Conservation (phyloP, 495 filamentous ascomycete genomes). For the Penicillium steckii region DNA sequence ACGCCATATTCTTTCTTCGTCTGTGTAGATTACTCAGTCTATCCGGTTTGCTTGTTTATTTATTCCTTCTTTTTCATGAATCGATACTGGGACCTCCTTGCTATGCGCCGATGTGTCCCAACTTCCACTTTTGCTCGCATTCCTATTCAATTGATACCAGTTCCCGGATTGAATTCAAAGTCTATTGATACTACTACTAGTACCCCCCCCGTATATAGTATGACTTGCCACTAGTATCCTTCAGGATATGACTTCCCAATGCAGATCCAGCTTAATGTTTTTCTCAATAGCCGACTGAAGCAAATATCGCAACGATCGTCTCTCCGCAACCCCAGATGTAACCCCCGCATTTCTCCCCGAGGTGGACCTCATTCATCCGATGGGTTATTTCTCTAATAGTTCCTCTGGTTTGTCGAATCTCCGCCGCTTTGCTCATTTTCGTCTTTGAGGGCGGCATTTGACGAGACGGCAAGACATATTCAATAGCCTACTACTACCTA, state of each 20-base stretch:
- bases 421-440: not conserved
- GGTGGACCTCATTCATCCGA: not conserved
- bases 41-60: conserved; percentile 7
- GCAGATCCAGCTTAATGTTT: not conserved
- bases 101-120: not conserved
- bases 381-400: conserved; percentile 9
- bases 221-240: too few species aligned
- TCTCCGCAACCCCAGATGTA: conserved; percentile 20
- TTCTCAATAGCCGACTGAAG: conserved; percentile 20
- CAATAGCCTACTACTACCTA: conserved; percentile 20
- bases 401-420: not conserved
- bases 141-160: conserved; percentile 23
- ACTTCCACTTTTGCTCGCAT: conserved; percentile 1
- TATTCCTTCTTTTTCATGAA: conserved; percentile 2
- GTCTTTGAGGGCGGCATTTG: conserved; percentile 13
- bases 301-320: conserved; percentile 16
- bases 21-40: conserved; percentile 28
- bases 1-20: conserved; percentile 16
- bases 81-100: not conserved
- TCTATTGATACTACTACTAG: too few species aligned
- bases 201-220: too few species aligned
- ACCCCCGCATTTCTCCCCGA: conserved; percentile 18
- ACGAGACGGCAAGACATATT: not conserved
- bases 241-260: too few species aligned
- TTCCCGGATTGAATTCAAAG: conserved; percentile 2